These are phyloP conservation scores for Gracilaria vermiculophylla DNA, from an alignment of 23 red algal genomes.

Conservation along the genomic window DNA sequence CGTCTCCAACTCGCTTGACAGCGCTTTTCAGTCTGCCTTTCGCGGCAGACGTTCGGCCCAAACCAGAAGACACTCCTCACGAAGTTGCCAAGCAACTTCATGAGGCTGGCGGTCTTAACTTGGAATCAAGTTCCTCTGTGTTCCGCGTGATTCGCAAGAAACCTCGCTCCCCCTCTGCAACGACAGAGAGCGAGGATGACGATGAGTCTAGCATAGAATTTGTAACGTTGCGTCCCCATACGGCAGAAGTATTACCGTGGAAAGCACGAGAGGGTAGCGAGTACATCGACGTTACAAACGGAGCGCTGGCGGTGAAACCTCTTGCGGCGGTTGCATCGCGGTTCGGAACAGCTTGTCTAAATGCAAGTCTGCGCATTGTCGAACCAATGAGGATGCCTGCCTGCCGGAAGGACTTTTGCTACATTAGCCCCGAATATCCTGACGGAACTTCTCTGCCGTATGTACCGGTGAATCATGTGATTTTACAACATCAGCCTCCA, in stretches of 20 bases:
- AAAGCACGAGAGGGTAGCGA: conserved; percentile 19
- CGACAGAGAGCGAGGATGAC: not conserved
- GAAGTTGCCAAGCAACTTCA: conserved; percentile 7
- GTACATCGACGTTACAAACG: conserved; percentile 10
- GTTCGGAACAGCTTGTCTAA: not conserved
- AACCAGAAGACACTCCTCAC: not conserved
- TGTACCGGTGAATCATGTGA: conserved; percentile 20
- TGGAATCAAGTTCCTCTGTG: conserved; percentile 5
- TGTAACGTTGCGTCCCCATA: conserved; percentile 13
- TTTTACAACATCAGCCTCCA: conserved; percentile 18
- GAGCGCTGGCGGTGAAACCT: not conserved
- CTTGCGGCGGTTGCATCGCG: conserved; percentile 7
- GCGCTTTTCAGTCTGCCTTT: not conserved
- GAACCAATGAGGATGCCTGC: conserved; percentile 14
- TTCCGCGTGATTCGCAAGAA: conserved; percentile 30
- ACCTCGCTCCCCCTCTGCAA: not conserved
- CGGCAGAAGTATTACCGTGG: conserved; percentile 1
- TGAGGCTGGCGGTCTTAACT: not conserved
- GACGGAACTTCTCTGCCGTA: conserved; percentile 20
- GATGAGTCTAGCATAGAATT: not conserved
- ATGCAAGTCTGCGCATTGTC: conserved; percentile 8
- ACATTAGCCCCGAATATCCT: conserved; percentile 8
- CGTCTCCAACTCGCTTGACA: not conserved
- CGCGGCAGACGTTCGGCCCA: not conserved
- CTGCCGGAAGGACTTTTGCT: conserved; percentile 4